Percentiles rank a stretch among this genome's conserved stretches.
These are phyloP conservation scores for Globisporangium solare DNA, from an alignment of 352 stramenopile genomes.

Conservation along the genomic window DNA sequence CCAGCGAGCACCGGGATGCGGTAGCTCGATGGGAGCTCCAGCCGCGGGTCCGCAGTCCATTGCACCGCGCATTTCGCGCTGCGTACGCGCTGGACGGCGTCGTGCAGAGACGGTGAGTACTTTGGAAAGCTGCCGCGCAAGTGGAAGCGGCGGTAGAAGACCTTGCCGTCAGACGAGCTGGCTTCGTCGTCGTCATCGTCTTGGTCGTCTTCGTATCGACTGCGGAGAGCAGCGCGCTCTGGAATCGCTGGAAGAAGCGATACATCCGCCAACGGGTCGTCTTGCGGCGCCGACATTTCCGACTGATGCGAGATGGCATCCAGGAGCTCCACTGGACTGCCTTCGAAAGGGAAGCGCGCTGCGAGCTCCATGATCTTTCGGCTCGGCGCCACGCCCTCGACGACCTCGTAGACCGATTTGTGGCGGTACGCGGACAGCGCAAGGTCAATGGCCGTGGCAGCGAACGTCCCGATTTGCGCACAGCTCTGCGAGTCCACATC, in stretches of 20 bases:
- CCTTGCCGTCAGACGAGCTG: constrained; percentile 9
- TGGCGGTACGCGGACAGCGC: constrained; percentile 36
- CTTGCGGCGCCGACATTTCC: constrained; percentile 1
- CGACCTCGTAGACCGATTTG: constrained; percentile 31
- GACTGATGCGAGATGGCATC: constrained; percentile 18
- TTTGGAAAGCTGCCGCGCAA: constrained; percentile 41
- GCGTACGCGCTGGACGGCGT: constrained; percentile 25
- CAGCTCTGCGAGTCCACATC: constrained; percentile 24
- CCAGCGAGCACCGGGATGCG: constrained; percentile 14
- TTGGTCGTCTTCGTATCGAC: constrained; percentile 12
- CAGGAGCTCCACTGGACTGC: constrained; percentile 31
- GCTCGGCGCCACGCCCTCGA: constrained; percentile 39
- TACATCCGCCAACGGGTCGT: constrained; percentile 16
- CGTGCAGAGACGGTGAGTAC: constrained; percentile 14
- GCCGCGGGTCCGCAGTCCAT: constrained; percentile 25
- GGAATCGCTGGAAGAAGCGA: constrained; percentile 40
- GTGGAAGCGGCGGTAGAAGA: constrained; percentile 39
- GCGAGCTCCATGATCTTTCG: constrained; percentile 60
- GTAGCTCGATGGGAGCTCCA: constrained; percentile 7
- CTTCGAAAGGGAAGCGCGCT: constrained; percentile 31
- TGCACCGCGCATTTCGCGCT: constrained; percentile 27
- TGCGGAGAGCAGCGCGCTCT: neutral
- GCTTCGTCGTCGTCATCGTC: neutral
- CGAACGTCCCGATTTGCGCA: constrained; percentile 23
- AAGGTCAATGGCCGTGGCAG: constrained; percentile 50